phyloP scores from a whole-genome alignment of 2,329 filamentous ascomycete species.

The Phoma herbarum region DNA sequence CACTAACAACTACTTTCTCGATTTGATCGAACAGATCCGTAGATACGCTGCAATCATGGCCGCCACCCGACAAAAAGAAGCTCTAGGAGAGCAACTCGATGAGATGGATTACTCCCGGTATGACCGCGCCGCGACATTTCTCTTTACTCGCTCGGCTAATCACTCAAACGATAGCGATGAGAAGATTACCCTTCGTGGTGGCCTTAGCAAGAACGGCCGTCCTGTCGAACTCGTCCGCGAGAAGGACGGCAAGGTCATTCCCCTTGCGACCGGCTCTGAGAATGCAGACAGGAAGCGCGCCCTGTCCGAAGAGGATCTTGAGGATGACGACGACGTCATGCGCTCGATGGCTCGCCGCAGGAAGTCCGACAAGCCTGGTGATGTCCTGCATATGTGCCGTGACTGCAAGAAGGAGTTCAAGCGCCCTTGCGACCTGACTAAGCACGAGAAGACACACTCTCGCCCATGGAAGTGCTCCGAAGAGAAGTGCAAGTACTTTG shows the following conservation, averaged over 20 bases:
- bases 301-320: conserved; percentile 67
- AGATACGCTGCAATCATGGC: conserved; percentile 87
- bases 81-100: conserved; percentile 62
- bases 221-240: conserved; percentile 85
- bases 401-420: conserved; percentile 91
- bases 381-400: conserved; percentile 81
- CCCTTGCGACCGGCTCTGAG: conserved; percentile 68
- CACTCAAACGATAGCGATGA: conserved; percentile 62
- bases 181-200: conserved; percentile 81
- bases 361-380: conserved; percentile 88
- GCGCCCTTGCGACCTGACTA: conserved; percentile 94
- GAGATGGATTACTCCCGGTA: conserved; percentile 62
- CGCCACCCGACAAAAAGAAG: conserved; percentile 73
- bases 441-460: conserved; percentile 97
- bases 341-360: conserved; percentile 96
- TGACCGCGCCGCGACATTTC: conserved; percentile 35
- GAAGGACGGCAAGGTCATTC: conserved; percentile 80
- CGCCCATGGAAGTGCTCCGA: conserved; percentile 94
- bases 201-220: conserved; percentile 80
- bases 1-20: conserved; percentile 95
- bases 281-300: conserved; percentile 69
- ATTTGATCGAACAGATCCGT: conserved; percentile 91
- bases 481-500: conserved; percentile 85
- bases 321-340: conserved; percentile 80
- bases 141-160: conserved; percentile 35